Evolutionary conservation across 75 land plant species (phyloP).

Genomic region (Adiantum capillusveneris): DNA sequence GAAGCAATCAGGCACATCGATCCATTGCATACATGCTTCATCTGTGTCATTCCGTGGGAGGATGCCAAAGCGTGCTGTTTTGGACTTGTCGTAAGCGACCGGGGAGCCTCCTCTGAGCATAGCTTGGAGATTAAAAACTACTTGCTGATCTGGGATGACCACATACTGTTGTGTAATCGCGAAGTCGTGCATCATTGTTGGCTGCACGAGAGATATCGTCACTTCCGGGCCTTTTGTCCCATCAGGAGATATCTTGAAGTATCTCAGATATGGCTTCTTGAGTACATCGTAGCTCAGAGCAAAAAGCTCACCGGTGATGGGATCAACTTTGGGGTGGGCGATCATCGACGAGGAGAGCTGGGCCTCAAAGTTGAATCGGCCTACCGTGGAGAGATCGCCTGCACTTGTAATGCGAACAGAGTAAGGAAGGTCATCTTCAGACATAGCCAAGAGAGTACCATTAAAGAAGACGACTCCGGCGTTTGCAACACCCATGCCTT

Average conservation of each 20-base stretch:
- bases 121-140: slow-evolving; percentile 65
- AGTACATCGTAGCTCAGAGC: slow-evolving; percentile 81
- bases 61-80: slow-evolving; percentile 62
- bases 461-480: slow-evolving; percentile 83
- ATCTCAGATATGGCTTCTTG: slow-evolving; percentile 55
- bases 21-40: slow-evolving; percentile 44
- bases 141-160: slow-evolving; percentile 83
- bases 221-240: slow-evolving; percentile 65
- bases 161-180: slow-evolving; percentile 77
- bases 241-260: slow-evolving; percentile 43
- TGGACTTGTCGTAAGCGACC: slow-evolving; percentile 56
- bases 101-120: slow-evolving; percentile 87
- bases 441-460: slow-evolving; percentile 72
- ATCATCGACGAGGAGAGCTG: slow-evolving; percentile 70
- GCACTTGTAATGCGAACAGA: slow-evolving; percentile 46
- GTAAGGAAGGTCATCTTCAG: slow-evolving; percentile 86
- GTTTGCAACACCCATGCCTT: slow-evolving; percentile 81
- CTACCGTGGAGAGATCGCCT: slow-evolving; percentile 69
- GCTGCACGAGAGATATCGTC: slow-evolving; percentile 43
- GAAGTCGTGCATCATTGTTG: slow-evolving; percentile 93
- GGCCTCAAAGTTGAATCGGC: slow-evolving; percentile 56
- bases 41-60: slow-evolving; percentile 44
- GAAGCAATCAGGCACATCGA: slow-evolving; percentile 87
- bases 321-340: slow-evolving; percentile 88
- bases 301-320: slow-evolving; percentile 55